Evolutionary conservation across 1,284 basidiomycete genomes (phyloP).

Genomic region (Puccinia sorghi): DNA sequence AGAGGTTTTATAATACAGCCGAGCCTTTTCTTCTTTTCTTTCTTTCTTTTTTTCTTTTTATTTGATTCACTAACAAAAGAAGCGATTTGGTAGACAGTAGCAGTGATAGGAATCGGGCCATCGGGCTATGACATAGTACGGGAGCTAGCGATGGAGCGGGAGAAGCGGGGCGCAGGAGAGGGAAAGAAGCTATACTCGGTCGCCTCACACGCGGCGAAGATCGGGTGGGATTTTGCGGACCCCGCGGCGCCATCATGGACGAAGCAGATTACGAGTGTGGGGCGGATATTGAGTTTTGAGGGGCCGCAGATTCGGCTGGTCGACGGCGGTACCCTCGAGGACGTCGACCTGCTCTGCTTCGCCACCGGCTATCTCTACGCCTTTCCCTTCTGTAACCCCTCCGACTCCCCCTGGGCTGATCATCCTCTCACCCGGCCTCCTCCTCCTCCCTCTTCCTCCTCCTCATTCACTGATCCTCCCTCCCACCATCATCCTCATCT

Average conservation of each 20-base stretch:
- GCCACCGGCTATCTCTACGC: conserved; percentile 56
- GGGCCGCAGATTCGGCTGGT: conserved; percentile 36
- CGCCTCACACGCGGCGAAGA: conserved; percentile 8
- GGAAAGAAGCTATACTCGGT: conserved; percentile 21
- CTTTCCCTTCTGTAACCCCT: conserved; percentile 13
- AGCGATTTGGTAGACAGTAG: conserved; percentile 14
- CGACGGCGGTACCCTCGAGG: conserved; percentile 40
- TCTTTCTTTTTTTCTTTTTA: too few species aligned
- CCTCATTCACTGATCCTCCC: neutral
- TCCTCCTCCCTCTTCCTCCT: conserved; percentile 49
- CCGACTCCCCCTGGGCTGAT: neutral
- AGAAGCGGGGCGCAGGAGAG: neutral
- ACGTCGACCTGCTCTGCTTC: conserved; percentile 56
- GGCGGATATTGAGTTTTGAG: conserved; percentile 2
- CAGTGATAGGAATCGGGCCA: conserved; percentile 32
- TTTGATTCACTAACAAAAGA: too few species aligned
- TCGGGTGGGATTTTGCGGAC: conserved; percentile 34
- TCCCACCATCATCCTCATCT: neutral
- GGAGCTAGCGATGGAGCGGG: conserved; percentile 19
- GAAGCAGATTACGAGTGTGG: neutral
- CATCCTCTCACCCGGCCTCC: conserved; percentile 18
- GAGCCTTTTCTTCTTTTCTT: too few species aligned
- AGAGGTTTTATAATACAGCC: too few species aligned
- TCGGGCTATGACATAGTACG: conserved; percentile 40
- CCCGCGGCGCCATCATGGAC: conserved; percentile 28